phyloP scores from a whole-genome alignment of 2,329 filamentous ascomycete species.

The Hypoxylon sp. region DNA sequence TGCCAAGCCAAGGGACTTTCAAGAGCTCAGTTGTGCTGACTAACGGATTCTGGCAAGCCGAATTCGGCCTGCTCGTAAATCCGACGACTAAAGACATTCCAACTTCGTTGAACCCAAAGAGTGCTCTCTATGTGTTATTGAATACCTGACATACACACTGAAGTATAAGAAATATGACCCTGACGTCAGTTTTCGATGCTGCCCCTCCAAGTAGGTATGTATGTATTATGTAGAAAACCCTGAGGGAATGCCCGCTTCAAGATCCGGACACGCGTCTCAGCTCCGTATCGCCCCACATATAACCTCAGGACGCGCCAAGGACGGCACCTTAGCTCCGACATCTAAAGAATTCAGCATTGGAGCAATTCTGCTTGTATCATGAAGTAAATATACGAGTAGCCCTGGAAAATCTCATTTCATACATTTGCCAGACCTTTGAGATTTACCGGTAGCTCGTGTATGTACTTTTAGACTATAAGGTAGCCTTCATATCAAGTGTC shows the following conservation, averaged over 20 bases:
- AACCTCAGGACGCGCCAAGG: background rate
- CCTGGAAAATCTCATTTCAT: background rate
- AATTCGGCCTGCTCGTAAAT: conserved; percentile 24
- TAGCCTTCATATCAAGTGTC: too few relatives aligned
- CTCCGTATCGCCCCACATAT: conserved; percentile 6
- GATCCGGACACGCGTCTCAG: conserved; percentile 1
- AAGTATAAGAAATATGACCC: background rate
- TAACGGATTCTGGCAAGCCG: conserved; percentile 28
- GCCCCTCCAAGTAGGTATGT: background rate
- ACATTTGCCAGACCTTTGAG: too few relatives aligned
- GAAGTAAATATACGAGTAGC: background rate
- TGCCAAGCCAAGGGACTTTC: conserved; percentile 31
- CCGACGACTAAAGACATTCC: background rate
- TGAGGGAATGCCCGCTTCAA: conserved; percentile 1
- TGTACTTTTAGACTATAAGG: too few relatives aligned
- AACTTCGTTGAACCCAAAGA: background rate
- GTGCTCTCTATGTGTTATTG: background rate
- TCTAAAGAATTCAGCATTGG: background rate
- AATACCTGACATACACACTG: background rate
- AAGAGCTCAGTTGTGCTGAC: conserved; percentile 26
- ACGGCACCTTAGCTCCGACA: background rate
- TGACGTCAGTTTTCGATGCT: conserved; percentile 4
- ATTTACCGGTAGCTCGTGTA: too few relatives aligned
- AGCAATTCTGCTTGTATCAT: background rate
- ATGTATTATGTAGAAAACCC: background rate